These are phyloP conservation scores for Mycocalia duriaeana DNA, from an alignment of 1,284 basidiomycete genomes.

Conservation along the genomic window DNA sequence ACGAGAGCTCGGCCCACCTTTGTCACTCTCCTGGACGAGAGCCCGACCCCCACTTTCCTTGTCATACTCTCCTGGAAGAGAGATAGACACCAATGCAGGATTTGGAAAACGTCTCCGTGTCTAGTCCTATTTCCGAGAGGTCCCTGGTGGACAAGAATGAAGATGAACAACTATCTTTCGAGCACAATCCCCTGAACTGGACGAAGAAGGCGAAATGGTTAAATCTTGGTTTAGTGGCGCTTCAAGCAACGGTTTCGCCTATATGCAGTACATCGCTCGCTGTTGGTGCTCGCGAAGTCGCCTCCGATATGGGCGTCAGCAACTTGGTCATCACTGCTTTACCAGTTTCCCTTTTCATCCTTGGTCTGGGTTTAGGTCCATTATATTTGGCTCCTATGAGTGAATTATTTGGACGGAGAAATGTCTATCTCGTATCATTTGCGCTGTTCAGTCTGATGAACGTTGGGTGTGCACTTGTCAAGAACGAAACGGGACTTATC, in stretches of 20 bases:
- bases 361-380: neutral
- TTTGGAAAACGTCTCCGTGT: too few species aligned
- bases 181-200: slow-evolving; percentile 1
- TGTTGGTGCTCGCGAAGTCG: neutral
- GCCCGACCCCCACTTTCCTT: too few species aligned
- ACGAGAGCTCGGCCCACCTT: too few species aligned
- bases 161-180: neutral
- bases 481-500: neutral
- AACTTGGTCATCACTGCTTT: neutral
- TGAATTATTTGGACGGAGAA: neutral
- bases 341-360: neutral
- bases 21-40: too few species aligned
- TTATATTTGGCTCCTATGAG: neutral
- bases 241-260: neutral
- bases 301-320: neutral
- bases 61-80: too few species aligned
- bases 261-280: neutral
- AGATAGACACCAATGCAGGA: too few species aligned
- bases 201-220: neutral
- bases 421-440: neutral
- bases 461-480: neutral
- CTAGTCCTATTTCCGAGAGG: too few species aligned
- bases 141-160: too few species aligned
- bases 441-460: neutral
- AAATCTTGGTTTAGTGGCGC: neutral